phyloP scores from a whole-genome alignment of 768 basidiomycete genomes.

The Suillus discolor region DNA sequence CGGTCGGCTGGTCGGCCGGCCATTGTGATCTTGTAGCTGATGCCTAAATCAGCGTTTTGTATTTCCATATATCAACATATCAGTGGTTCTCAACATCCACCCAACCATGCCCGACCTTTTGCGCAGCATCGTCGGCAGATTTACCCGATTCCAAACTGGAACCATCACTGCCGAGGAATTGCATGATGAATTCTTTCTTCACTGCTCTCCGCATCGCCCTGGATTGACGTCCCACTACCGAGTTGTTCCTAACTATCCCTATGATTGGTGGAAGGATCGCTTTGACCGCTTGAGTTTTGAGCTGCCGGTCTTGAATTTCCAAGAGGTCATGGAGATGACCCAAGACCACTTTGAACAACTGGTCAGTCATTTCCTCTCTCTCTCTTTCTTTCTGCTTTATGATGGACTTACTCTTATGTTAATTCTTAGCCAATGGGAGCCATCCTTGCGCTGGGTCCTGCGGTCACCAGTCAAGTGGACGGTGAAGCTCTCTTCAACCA shows the following conservation, averaged over 20 bases:
- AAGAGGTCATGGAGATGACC: background rate
- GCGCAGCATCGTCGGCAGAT: background rate
- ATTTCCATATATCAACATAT: background rate
- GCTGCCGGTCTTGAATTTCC: fast-evolving
- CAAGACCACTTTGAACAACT: background rate
- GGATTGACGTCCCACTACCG: background rate
- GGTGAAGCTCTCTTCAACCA: background rate
- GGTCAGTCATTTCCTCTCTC: background rate
- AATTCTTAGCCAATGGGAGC: background rate
- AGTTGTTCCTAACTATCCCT: background rate
- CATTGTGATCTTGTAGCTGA: background rate
- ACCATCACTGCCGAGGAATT: background rate
- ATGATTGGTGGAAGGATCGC: background rate
- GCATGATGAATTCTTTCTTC: background rate
- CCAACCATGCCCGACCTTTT: background rate
- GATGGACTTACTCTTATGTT: background rate
- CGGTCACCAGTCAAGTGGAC: background rate
- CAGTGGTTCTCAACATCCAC: background rate
- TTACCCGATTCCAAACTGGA: background rate
- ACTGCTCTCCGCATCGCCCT: background rate
- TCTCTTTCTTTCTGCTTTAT: no score
- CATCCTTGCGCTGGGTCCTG: background rate
- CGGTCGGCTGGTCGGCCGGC: background rate
- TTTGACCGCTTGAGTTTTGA: background rate
- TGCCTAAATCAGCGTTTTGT: background rate